Evolutionary conservation across 306 rosid genomes (phyloP), one percentile per base, ranked within the genome.

Genomic region (Purshia tridentata): DNA sequence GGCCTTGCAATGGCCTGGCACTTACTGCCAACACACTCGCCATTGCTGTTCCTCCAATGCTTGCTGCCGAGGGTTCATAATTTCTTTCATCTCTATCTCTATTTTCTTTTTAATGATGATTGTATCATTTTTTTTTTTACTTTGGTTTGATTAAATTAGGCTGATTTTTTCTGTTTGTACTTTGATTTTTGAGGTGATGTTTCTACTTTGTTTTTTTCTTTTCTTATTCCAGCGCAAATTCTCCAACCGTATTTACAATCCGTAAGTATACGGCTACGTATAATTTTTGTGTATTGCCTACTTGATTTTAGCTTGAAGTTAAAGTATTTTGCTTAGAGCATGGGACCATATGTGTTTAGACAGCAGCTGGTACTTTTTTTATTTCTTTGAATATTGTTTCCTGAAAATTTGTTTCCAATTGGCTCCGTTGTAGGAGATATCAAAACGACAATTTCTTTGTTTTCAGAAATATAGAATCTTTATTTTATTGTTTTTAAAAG

Each of bases 1-100:
- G 84, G 88, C 98, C 10, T 79, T 93, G 71, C 96, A 88, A 84
- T 93, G 98, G 98, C 96, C 98, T 1, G 91, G 84, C 37, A 88
- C 98, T 46, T 65, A 9, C 67, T 93, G 98, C 72, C 80, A 22
- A 19, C 81, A 70, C 62, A 65, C 91, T 37, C 72, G 60, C 67
- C 20, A 80, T 48, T 93, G 98, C 76, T 93, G 98, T 68, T 41
- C 92, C 67, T 46, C 79, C 69, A 93, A 93, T 42, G 98, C 82
- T 72, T 93, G 98, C 77, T 93, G 98, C 82, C 76, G 96, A 76
- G 81, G 96, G 98, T 91, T 81, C 15, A 9, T 22, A 5, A 8
- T 73, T 42, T 48, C 6, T 49, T 6, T n/a, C 40, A 23, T 41
- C 4, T 67, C 40, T 51, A 6, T 16, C 39, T 29, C 2, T 1